Evolutionary conservation across 164 flowering plant genomes (phyloP).

Genomic region (Magnolia kwangsiensis): DNA sequence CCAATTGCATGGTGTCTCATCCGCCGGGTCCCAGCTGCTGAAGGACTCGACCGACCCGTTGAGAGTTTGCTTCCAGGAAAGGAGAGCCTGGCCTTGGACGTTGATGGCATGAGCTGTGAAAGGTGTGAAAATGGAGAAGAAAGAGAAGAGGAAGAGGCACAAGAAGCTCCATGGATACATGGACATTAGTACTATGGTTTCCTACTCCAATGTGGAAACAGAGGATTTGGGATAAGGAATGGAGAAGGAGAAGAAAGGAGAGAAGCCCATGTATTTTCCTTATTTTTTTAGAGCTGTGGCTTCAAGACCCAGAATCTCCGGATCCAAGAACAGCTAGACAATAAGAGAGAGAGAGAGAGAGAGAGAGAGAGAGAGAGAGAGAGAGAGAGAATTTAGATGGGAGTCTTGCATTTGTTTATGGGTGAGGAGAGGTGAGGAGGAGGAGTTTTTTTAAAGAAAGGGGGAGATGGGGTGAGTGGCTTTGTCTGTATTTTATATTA

Average conservation of each 20-base stretch:
- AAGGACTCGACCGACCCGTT: conserved; percentile 47
- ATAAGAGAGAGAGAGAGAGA: conserved; percentile 56
- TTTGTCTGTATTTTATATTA: conserved; percentile 20
- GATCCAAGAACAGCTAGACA: conserved; percentile 60
- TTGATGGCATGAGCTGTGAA: conserved; percentile 35
- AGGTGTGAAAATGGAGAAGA: conserved; percentile 19
- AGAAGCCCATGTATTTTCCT: conserved; percentile 59
- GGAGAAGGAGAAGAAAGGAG: conserved; percentile 63
- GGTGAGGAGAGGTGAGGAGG: conserved; percentile 17
- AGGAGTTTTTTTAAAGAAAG: conserved; percentile 17
- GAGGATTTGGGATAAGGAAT: conserved; percentile 44
- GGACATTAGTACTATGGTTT: conserved; percentile 27
- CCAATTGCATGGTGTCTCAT: conserved; percentile 75
- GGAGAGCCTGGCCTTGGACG: conserved; percentile 68
- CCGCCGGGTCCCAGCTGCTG: conserved; percentile 61
- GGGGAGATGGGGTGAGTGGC: conserved; percentile 27
- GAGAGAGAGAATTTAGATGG: conserved; percentile 49
- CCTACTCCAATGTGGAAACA: conserved; percentile 37
- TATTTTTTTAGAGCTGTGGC: conserved; percentile 39
- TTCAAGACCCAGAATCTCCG: conserved; percentile 65
- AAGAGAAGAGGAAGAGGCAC: conserved; percentile 30
- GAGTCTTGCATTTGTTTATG: conserved; percentile 45
- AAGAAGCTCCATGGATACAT: conserved; percentile 23
- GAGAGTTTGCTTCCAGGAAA: conserved; percentile 65
- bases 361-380: conserved; percentile 51